Conservation (phyloP, 805 yeast genomes). For the Dipodascopsis tothii region DNA sequence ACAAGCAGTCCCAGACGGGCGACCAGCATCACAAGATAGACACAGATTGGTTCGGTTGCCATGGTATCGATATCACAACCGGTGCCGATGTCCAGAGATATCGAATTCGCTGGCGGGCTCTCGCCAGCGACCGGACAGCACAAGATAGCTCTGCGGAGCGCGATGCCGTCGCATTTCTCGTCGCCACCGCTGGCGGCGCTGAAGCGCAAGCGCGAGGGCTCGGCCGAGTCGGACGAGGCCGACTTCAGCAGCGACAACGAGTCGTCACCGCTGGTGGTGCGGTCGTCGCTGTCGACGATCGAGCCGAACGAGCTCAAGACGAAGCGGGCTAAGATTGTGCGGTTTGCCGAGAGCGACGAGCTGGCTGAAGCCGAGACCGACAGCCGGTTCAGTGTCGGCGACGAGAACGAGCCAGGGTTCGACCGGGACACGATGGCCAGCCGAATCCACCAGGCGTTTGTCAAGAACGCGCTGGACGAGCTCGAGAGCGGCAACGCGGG, state of each 20-base stretch:
- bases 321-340: neutral
- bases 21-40: too few species aligned
- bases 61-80: neutral
- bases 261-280: neutral
- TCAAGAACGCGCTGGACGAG: conserved; percentile 61
- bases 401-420: too few species aligned
- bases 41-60: too few species aligned
- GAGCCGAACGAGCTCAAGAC: neutral
- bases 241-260: neutral
- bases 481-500: conserved; percentile 53
- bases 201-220: neutral
- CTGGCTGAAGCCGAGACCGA: neutral
- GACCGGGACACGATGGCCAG: conserved; percentile 1
- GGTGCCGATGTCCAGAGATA: neutral
- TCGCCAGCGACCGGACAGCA: neutral
- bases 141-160: neutral
- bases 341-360: neutral
- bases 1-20: too few species aligned
- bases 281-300: neutral
- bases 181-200: neutral
- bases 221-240: neutral
- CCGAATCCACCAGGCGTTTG: conserved; percentile 34
- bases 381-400: too few species aligned
- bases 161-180: neutral
- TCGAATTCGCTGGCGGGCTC: neutral